These are phyloP conservation scores for Fusarium sublunatum DNA, from an alignment of 2,329 filamentous ascomycete genomes.

Conservation along the genomic window DNA sequence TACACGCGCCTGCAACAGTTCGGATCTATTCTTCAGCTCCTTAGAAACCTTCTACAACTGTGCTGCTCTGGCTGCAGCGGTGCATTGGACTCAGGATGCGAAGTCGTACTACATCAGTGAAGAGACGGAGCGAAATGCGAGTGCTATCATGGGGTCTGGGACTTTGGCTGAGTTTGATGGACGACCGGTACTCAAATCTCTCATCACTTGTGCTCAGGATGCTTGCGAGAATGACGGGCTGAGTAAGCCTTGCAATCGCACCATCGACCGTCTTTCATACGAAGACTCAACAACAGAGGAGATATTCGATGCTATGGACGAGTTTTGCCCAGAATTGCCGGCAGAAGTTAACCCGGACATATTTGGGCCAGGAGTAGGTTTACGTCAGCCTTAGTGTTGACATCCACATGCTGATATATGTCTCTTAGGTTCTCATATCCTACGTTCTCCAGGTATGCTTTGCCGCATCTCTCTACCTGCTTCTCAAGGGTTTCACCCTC, in stretches of 20 bases:
- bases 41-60: slow-evolving; percentile 56
- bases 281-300: slow-evolving; percentile 44
- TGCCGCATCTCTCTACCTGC: slow-evolving; percentile 49
- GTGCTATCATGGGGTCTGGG: slow-evolving; percentile 50
- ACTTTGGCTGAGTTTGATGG: slow-evolving; percentile 49
- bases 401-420: slow-evolving; percentile 13
- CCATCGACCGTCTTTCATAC: slow-evolving; percentile 45
- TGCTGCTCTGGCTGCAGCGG: slow-evolving; percentile 51
- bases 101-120: slow-evolving; percentile 47
- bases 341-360: slow-evolving; percentile 55
- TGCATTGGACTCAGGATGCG: slow-evolving; percentile 50
- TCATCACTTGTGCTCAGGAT: slow-evolving; percentile 52
- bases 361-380: slow-evolving; percentile 53
- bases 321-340: slow-evolving; percentile 52
- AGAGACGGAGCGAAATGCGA: slow-evolving; percentile 53
- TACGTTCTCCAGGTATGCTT: slow-evolving; percentile 55
- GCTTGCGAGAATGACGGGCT: slow-evolving; percentile 52
- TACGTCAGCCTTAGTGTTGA: not conserved
- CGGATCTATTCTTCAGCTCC: slow-evolving; percentile 49
- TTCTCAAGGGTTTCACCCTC: slow-evolving; percentile 52
- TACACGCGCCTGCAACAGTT: slow-evolving; percentile 48
- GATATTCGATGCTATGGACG: slow-evolving; percentile 51
- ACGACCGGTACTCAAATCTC: slow-evolving; percentile 47
- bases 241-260: slow-evolving; percentile 47
- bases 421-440: slow-evolving; percentile 52